Evolutionary conservation across 257 asterid genomes (phyloP).

Genomic region (Primulina huaijiensis): DNA sequence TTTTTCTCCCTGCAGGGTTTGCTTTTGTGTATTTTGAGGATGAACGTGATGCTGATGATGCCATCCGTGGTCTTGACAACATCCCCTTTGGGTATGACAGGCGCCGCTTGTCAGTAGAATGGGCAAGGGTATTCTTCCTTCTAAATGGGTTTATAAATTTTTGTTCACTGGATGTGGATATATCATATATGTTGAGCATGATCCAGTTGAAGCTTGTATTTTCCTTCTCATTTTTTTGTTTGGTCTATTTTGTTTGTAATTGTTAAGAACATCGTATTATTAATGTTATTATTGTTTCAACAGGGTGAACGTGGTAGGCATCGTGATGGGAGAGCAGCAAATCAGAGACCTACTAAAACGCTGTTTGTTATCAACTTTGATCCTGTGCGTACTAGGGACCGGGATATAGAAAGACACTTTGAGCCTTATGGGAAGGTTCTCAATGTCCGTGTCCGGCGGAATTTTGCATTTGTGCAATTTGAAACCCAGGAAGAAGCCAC

Average conservation of each 20-base stretch:
- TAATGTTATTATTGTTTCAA: constrained; percentile 18
- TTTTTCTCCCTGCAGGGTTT: constrained; percentile 49
- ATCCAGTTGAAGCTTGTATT: neutral
- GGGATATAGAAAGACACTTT: constrained; percentile 82
- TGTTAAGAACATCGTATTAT: neutral
- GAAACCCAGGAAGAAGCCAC: constrained; percentile 91
- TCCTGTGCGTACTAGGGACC: constrained; percentile 60
- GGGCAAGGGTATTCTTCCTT: constrained; percentile 67
- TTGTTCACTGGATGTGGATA: neutral
- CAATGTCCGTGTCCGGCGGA: constrained; percentile 75
- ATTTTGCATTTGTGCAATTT: constrained; percentile 93
- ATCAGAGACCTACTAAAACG: constrained; percentile 75
- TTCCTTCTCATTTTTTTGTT: too few relatives aligned
- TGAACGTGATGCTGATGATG: constrained; percentile 90
- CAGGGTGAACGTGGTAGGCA: constrained; percentile 91
- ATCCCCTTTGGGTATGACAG: constrained; percentile 66
- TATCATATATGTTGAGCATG: neutral
- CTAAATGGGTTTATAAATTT: neutral
- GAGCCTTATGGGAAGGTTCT: constrained; percentile 82
- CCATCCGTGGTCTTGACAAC: constrained; percentile 63
- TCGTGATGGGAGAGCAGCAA: constrained; percentile 59
- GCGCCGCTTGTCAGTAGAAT: constrained; percentile 74
- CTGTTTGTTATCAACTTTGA: constrained; percentile 92
- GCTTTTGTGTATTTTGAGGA: constrained; percentile 91
- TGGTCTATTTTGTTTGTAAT: neutral